Evolutionary conservation across 441 rosid genomes (phyloP), one percentile per base, ranked within the genome.

Genomic region (Adansonia rubrostipa): DNA sequence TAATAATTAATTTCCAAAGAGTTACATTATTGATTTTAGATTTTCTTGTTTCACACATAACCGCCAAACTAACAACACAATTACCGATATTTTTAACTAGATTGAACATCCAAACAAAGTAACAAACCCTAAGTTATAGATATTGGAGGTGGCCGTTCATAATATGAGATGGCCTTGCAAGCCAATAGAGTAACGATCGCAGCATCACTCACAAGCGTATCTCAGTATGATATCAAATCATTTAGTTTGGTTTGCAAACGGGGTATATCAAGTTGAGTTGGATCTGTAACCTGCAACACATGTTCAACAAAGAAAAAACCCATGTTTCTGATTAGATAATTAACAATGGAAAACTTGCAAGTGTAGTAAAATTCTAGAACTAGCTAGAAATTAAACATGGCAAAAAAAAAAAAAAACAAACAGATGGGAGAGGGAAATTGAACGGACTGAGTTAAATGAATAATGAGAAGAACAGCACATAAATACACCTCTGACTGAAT

Each of bases 401-500:
- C 40, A 22, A 60, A 20, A 9, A 9, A 19, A 58, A n/a, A 6
- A 56, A 24, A 24, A 24, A 24, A 24, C 28, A 24, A 24, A 24
- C 28, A 24, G 28, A 17, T 24, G 4, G 10, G 22, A 2, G 65
- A 1, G 36, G 6, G 33, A n/a, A 0, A 20, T 60, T 20, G 19
- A 7, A 17, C 73, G 20, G 40, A 17, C 28, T 24, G 28, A 24
- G 42, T 40, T 65, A 8, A 58, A 70, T 48, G 36, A 78, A 74
- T 36, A 47, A n/a, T 17, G 17, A 22, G 36, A 15, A 56, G 11
- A 28, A 19, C 42, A 2, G 17, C 82, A 86, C 86, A 83, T 85
- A 42, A n/a, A 66, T 10, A 11, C 80, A 92, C 97, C 97, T 92
- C 84, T 9, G 87, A 81, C 24, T 82, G 90, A 28, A 87, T 78